phyloP scores from a whole-genome alignment of 176 grass and related monocot genomes.

The Oropetium thomaeum region DNA sequence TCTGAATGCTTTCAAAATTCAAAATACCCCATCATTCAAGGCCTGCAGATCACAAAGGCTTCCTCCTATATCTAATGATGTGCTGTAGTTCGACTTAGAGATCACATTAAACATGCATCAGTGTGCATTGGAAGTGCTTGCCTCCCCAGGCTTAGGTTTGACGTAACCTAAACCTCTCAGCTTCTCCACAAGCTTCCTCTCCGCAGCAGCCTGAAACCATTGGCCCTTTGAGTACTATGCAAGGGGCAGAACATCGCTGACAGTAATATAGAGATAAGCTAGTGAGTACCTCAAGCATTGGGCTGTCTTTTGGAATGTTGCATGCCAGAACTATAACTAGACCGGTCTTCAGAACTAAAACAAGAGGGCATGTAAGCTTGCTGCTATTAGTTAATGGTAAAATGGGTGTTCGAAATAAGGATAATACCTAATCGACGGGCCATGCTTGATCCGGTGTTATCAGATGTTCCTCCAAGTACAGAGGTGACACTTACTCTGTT shows the following conservation, averaged over 20 bases:
- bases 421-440: constrained; percentile 63
- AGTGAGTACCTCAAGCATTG: constrained; percentile 67
- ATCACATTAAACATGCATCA: constrained; percentile 1
- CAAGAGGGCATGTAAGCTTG: constrained; percentile 14
- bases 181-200: constrained; percentile 79
- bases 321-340: constrained; percentile 76
- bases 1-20: not conserved
- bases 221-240: not conserved
- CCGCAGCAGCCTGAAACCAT: constrained; percentile 63
- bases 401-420: not conserved
- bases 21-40: not conserved
- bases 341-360: constrained; percentile 76
- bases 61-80: not conserved
- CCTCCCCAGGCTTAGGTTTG: constrained; percentile 17
- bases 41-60: not conserved
- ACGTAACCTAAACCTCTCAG: constrained; percentile 70
- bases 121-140: not conserved
- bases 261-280: not conserved
- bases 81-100: not conserved
- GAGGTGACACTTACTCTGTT: constrained; percentile 67
- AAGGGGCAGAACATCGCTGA: not conserved
- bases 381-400: not conserved
- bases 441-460: constrained; percentile 87
- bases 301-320: constrained; percentile 88
- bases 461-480: constrained; percentile 76